phyloP scores from a whole-genome alignment of 1,139 yeast species.

The Hansenula sp. region DNA sequence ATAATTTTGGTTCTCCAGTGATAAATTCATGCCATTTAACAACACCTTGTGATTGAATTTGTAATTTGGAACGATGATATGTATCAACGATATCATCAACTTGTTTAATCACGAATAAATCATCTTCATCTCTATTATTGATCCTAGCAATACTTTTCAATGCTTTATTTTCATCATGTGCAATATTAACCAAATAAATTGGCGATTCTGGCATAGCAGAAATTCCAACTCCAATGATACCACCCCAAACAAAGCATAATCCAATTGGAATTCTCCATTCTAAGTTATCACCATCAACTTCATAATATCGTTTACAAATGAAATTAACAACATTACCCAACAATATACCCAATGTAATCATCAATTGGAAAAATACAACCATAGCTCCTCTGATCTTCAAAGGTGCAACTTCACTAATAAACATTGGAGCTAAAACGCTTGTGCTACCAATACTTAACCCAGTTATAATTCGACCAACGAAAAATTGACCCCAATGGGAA shows the following conservation, averaged over 20 bases:
- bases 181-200: conserved; percentile 37
- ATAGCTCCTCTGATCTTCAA: conserved; percentile 59
- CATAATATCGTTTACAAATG: conserved; percentile 33
- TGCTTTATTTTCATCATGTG: conserved; percentile 30
- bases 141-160: conserved; percentile 42
- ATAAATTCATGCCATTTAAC: conserved; percentile 42
- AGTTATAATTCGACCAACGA: conserved; percentile 48
- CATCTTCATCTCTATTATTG: conserved; percentile 40
- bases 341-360: conserved; percentile 52
- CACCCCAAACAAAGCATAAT: conserved; percentile 44
- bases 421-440: conserved; percentile 59
- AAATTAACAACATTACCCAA: conserved; percentile 50
- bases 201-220: conserved; percentile 52
- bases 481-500: conserved; percentile 45
- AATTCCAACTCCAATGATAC: conserved; percentile 41
- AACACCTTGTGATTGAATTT: conserved; percentile 34
- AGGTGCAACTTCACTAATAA: conserved; percentile 67
- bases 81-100: conserved; percentile 33
- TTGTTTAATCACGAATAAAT: conserved; percentile 39
- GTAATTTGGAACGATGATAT: background rate
- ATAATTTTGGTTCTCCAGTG: conserved; percentile 43
- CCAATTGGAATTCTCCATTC: conserved; percentile 48
- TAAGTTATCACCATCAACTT: conserved; percentile 24
- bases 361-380: conserved; percentile 62
- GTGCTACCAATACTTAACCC: conserved; percentile 49